Evolutionary conservation across 2,329 filamentous ascomycete genomes (phyloP).

Genomic region (Verticillium nubilum): DNA sequence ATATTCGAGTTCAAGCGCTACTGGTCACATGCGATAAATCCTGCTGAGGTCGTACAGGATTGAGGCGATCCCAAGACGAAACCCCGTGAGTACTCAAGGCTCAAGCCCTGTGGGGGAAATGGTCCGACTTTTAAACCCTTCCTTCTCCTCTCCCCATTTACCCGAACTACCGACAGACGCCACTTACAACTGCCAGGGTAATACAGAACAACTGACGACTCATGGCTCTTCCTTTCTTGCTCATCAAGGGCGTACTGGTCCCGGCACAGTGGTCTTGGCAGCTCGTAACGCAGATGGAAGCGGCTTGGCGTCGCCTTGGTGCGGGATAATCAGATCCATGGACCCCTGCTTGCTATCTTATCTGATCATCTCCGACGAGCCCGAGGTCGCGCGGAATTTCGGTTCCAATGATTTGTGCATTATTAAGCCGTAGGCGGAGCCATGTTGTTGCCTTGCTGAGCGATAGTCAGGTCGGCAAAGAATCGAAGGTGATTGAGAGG

Average conservation of each 20-base stretch:
- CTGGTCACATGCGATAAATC: too few relatives aligned
- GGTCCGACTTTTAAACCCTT: too few relatives aligned
- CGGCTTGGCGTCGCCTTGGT: neutral
- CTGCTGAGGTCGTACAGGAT: too few relatives aligned
- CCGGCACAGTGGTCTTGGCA: neutral
- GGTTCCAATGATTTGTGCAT: neutral
- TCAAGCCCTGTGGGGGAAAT: too few relatives aligned
- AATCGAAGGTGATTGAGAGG: too few relatives aligned
- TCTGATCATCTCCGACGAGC: neutral
- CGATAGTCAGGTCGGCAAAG: too few relatives aligned
- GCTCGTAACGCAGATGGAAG: neutral
- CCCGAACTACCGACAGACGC: neutral
- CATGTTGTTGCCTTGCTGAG: too few relatives aligned
- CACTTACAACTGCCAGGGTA: neutral
- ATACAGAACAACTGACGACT: neutral
- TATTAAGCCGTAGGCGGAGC: too few relatives aligned
- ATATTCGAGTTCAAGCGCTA: neutral
- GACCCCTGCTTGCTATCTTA: neutral
- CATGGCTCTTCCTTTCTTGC: neutral
- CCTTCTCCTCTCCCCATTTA: too few relatives aligned
- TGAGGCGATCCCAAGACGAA: too few relatives aligned
- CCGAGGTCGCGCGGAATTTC: neutral
- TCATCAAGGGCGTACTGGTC: neutral
- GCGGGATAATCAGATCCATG: neutral
- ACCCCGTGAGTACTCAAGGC: too few relatives aligned